Conservation (phyloP, 2,329 filamentous ascomycete genomes). For the Paraconiothyrium brasiliense region DNA sequence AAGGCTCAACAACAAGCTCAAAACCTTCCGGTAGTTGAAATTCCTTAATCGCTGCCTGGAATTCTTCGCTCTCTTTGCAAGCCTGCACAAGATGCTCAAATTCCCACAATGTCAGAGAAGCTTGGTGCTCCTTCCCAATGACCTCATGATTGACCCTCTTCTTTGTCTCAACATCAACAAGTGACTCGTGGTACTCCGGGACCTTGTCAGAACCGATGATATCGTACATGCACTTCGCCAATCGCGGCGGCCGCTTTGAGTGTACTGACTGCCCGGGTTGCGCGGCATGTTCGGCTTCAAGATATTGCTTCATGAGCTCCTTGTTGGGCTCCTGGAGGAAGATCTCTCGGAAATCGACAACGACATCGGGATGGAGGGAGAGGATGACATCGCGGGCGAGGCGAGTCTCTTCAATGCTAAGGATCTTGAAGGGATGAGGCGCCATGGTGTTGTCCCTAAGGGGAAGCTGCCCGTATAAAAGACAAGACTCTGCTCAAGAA, state of each 20-base stretch:
- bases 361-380: slow-evolving; percentile 46
- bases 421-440: slow-evolving; percentile 64
- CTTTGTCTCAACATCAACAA: slow-evolving; percentile 58
- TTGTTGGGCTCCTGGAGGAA: slow-evolving; percentile 62
- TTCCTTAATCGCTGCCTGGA: slow-evolving; percentile 61
- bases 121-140: slow-evolving; percentile 59
- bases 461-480: not conserved
- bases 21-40: slow-evolving; percentile 65
- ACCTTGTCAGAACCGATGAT: slow-evolving; percentile 62
- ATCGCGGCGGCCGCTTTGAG: slow-evolving; percentile 58
- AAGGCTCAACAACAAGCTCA: slow-evolving; percentile 65
- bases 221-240: slow-evolving; percentile 66
- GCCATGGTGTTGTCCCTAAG: slow-evolving; percentile 36
- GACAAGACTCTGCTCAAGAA: not conserved
- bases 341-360: slow-evolving; percentile 61
- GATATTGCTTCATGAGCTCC: slow-evolving; percentile 57
- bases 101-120: slow-evolving; percentile 58
- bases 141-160: slow-evolving; percentile 56
- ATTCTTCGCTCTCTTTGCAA: slow-evolving; percentile 62
- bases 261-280: slow-evolving; percentile 47
- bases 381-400: slow-evolving; percentile 61
- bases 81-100: slow-evolving; percentile 49
- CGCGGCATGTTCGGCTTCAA: slow-evolving; percentile 58
- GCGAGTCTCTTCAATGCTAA: slow-evolving; percentile 65
- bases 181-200: slow-evolving; percentile 64